phyloP scores from a whole-genome alignment of 805 yeast genomes.

The Lachancea nothofagi region DNA sequence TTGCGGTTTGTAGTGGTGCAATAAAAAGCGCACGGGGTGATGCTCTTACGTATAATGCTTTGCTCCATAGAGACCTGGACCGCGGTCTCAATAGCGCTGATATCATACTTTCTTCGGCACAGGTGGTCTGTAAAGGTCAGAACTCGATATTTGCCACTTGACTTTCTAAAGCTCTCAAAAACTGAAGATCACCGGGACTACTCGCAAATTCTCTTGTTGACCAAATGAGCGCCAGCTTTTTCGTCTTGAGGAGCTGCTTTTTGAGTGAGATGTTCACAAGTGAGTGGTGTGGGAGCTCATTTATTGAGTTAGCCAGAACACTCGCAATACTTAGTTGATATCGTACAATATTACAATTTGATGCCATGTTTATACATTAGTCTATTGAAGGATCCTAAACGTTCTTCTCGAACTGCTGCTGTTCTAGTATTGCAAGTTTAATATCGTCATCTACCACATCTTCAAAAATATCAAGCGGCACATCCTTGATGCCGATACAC shows the following conservation, averaged over 20 bases:
- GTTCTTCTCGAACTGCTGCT: slow-evolving; percentile 44
- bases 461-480: slow-evolving; percentile 54
- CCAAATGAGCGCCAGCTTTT: too few relatives aligned
- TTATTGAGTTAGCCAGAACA: too few relatives aligned
- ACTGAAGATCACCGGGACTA: too few relatives aligned
- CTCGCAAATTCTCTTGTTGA: too few relatives aligned
- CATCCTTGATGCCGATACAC: slow-evolving; percentile 58
- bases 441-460: slow-evolving; percentile 53
- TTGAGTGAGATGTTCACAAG: too few relatives aligned
- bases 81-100: slow-evolving; percentile 3
- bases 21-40: neutral
- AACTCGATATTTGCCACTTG: neutral
- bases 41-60: neutral
- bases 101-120: neutral
- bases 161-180: too few relatives aligned
- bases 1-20: neutral
- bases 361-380: neutral
- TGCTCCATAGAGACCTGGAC: neutral
- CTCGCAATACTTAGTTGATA: too few relatives aligned
- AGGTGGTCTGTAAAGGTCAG: too few relatives aligned
- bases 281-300: too few relatives aligned
- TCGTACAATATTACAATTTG: slow-evolving; percentile 1
- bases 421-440: slow-evolving; percentile 54
- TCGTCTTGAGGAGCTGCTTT: too few relatives aligned
- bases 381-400: neutral